Base-by-base conservation (phyloP, 169 alveolate species). In the Plasmodium relictum region DNA sequence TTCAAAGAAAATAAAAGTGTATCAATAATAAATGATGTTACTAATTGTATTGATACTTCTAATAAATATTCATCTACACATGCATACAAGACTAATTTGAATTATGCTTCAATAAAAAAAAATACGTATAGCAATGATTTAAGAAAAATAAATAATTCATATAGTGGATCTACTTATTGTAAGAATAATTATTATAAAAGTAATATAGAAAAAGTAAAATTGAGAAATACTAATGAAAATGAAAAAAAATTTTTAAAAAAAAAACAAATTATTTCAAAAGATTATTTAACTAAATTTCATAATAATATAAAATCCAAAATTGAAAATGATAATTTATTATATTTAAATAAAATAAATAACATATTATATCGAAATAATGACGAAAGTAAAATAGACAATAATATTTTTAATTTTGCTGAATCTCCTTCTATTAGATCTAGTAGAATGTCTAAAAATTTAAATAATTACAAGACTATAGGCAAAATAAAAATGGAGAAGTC, bases 401-500 rank as follows among this genome's bases (percentile, higher is more conserved):
- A 24, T 20, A 12, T 62, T 42, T 61, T 44, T 2, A 62, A 74
- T 18, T 12, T 42, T 42, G 54, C 44, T 3, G 44, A 54, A n/a
- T 44, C 10, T 10, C 26, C 14, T 20, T 20, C 76, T 50, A 16
- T 44, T 45, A 20, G 14, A 20, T 9, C 9, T 22, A 48, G 5
- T 41, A 63, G 12, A 42, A 74, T 61, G n/a, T 37, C 31, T 42
- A 39, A 74, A 10, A 39, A 63, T 22, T 37, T 44, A 37, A 9
- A 39, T 22, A 62, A 66, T 48, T 18, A 61, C 44, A 61, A 62
- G 10, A 16, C 44, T 44, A 22, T 22, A 3, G 50, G 31, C 18
- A 63, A 62, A n/a, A 54, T 6, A 37, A 74, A 74, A 54, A 24
- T 44, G 6, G 74, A 74, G 14, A 62, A 74, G 54, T 74, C 88